Evolutionary conservation across 768 basidiomycete genomes (phyloP), one percentile per base, ranked within the genome.

Genomic region (Leccinum boreale): DNA sequence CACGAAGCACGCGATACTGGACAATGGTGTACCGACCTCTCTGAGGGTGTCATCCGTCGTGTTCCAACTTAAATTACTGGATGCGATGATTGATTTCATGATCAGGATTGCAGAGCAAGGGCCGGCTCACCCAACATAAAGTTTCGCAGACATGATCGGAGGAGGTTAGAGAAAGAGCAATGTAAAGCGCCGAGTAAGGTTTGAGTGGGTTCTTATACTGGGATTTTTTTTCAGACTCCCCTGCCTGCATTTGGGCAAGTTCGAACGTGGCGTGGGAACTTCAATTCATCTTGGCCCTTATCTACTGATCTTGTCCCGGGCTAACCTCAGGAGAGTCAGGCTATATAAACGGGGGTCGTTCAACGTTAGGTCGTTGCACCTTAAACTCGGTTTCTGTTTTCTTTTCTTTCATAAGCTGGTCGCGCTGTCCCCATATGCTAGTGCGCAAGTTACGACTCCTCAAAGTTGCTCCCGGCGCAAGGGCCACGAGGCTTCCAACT

Each of bases 11-110:
- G 11, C 36, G 3, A 28, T 53, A 28, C 39, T 5, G 11, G 19
- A 35, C 17, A 33, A 61, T 11, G 17, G 19, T 48, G 26, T n/a
- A 72, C 71, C 42, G 31, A 72, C 72, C 42, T 56, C 8, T 28
- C 58, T 58, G 19, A 72, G 63, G 4, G 54, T 53, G 0, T 72
- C 73, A 53, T 73, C 71, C 0, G 66, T 72, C 10, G 73, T 73
- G 46, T 5, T 17, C 73, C 73, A 73, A 64, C 73, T 74, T 57
- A 74, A 26, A 49, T 73, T 73, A 55, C 71, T 74, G 46, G 29
- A 23, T 14, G 1, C 19, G 28, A 54, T 35, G 46, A 47, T 23
- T 45, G 48, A 60, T 44, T 45, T 15, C 0, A 8, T 7, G 53
- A 52, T 33, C 42, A 3, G 21, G 48, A 52, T n/a, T 46, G 26